Percentiles rank a stretch among this genome's conserved stretches.
These are phyloP conservation scores for Xylaria cubensis DNA, from an alignment of 495 filamentous ascomycete genomes.

Conservation along the genomic window DNA sequence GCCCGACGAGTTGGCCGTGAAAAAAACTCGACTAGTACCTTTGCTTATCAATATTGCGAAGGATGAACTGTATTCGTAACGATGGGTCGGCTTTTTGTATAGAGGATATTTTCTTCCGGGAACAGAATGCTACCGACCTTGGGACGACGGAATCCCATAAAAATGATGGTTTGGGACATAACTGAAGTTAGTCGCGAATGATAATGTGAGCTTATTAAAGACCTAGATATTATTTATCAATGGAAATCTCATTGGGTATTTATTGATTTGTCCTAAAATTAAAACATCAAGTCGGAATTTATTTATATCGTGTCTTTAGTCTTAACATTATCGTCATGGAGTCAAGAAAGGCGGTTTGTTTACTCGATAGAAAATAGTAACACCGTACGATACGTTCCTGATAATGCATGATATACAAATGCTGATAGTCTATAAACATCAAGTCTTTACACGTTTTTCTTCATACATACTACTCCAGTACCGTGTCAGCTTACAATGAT, in stretches of 20 bases:
- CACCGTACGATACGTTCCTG: too few relatives aligned
- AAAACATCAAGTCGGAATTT: neutral
- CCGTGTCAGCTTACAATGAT: neutral
- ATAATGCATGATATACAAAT: neutral
- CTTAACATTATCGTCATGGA: neutral
- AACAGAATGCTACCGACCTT: neutral
- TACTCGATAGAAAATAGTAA: too few relatives aligned
- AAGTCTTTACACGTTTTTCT: neutral
- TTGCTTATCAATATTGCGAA: neutral
- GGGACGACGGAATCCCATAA: neutral
- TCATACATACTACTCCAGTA: neutral
- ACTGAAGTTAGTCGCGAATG: neutral
- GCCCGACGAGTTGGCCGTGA: slow-evolving; percentile 52
- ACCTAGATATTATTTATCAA: neutral
- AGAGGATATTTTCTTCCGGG: neutral
- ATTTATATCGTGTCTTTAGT: neutral
- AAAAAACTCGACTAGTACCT: neutral
- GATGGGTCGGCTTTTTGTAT: neutral
- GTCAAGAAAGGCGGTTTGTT: neutral
- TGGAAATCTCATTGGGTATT: neutral
- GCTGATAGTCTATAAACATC: neutral
- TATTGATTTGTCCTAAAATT: neutral
- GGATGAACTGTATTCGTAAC: neutral
- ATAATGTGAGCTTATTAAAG: neutral
- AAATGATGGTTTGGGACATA: neutral